Conservation (phyloP, 768 basidiomycete genomes). For the Suillus subluteus region DNA sequence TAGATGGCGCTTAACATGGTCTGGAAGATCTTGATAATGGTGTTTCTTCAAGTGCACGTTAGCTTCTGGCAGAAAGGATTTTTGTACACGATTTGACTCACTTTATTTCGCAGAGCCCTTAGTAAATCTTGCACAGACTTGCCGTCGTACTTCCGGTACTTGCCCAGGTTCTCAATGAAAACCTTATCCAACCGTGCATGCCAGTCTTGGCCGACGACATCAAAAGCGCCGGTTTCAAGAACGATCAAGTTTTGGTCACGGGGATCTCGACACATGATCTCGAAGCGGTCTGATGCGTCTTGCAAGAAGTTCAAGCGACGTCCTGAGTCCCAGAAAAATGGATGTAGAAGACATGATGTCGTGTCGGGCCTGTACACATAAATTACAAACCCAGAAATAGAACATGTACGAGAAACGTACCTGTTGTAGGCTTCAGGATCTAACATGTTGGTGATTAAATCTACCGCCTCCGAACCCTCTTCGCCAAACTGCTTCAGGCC, state of each 20-base stretch:
- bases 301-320: constrained; percentile 92
- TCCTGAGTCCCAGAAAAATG: constrained; percentile 94
- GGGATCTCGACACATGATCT: constrained; percentile 95
- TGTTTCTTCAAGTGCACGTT: constrained; percentile 69
- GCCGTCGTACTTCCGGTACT: constrained; percentile 97
- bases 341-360: constrained; percentile 84
- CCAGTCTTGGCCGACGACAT: constrained; percentile 92
- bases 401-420: constrained; percentile 46
- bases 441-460: constrained; percentile 82
- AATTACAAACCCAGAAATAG: constrained; percentile 11
- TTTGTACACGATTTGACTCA: constrained; percentile 37
- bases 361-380: constrained; percentile 75
- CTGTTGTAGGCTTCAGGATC: constrained; percentile 72
- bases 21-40: constrained; percentile 96
- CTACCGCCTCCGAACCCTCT: constrained; percentile 88
- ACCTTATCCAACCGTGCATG: constrained; percentile 80
- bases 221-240: constrained; percentile 70
- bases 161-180: constrained; percentile 93
- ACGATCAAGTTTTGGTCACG: constrained; percentile 73
- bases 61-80: constrained; percentile 8
- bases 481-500: constrained; percentile 84
- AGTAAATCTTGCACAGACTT: constrained; percentile 89
- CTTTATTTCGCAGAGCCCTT: constrained; percentile 94
- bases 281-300: constrained; percentile 96
- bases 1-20: constrained; percentile 84